Base-by-base conservation (phyloP, 1,284 basidiomycete genomes). In the Boletus semigastroideus region DNA sequence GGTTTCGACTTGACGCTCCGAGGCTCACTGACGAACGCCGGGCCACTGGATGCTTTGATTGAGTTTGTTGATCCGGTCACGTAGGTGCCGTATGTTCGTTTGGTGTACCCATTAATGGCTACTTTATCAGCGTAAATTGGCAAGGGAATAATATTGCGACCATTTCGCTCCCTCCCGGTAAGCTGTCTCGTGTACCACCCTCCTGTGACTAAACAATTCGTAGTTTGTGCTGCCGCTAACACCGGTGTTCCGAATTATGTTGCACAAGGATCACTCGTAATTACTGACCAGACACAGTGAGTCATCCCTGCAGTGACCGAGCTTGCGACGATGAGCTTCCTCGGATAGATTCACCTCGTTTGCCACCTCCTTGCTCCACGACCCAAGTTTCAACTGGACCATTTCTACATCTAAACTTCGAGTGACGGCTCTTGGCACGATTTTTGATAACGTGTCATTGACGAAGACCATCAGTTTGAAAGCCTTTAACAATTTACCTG, bases 211-310 rank as follows among this genome's bases (percentile, higher is more conserved):
- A 48, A 17, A 33, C 42, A 20, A 41, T 44, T 42, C 36, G 6
- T 54, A 79, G 83, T 89, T n/a, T 90, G 88, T 64, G 81, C 85
- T 20, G 76, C 79, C 19, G 87, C 87, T 9, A 80, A 86, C 56
- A 72, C 65, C 11, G 88, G 88, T 54, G 83, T 87, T 25, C 88
- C 87, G 3, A 70, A 87, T 59, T 84, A 87, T 56, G 62, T 70
- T 37, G 73, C 83, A 0, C 77, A 67, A 44, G 83, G 73, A 30
- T 72, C 60, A n/a, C 63, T 87, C 27, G 74, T 72, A 3, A 87
- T 87, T 50, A 84, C 76, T 2, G 73, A 86, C 54, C 61, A 71
- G 42, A 66, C 64, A 30, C 64, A 65, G 80, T 82, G 65, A 42
- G 79, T 66, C 22, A 46, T 41, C 17, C 12, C 1, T 25, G n/a